Base-by-base conservation (phyloP, 805 yeast genomes). In the Schizosaccharomyces osmophilus region DNA sequence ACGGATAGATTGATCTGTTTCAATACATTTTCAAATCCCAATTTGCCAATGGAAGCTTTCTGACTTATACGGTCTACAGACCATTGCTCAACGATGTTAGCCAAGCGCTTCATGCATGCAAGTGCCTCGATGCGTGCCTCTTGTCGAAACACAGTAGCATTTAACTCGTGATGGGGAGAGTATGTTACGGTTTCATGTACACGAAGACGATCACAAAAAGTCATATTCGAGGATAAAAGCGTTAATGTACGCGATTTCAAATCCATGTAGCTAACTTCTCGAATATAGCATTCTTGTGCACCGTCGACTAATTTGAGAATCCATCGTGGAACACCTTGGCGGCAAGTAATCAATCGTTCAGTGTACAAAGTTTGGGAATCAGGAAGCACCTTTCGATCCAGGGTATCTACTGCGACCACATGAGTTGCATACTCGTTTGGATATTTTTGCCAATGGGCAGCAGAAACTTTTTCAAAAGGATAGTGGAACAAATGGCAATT, bases 361-460 rank as follows among this genome's bases (percentile, higher is more conserved):
- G 95, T 84, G 22, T 83, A 77, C 54, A 90, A 74, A 2, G 79
- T 74, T 4, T 78, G 77, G 0, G 78, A 77, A 6, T 70, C 72
- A 0, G 76, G 72, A 66, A 81, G 79, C 24, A 87, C 68, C 66
- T 83, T 87, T 64, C 97, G 77, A 63, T 84, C 76, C 41, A 90
- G 72, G 0, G 87, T 87, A 70, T 90, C 98, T 22, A 93, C 97
- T 0, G 93, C 93, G 36, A 87, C 83, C 9, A 90, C 98, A 71
- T 90, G 98, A 0, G 95, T 79, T 6, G 95, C 82, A 63, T 83
- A 77, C 67, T 88, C 95, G 70, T 93, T 90, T n/a, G 98, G 98
- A 72, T 90, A 90, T 67, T 90, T 90, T 65, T 80, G 82, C 98
- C 98, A 90, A 61, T 97, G 97, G 1, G 95, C 88, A 0, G 95